Evolutionary conservation across 2,329 filamentous ascomycete species (phyloP).

Genomic region (Clonostachys sp.): DNA sequence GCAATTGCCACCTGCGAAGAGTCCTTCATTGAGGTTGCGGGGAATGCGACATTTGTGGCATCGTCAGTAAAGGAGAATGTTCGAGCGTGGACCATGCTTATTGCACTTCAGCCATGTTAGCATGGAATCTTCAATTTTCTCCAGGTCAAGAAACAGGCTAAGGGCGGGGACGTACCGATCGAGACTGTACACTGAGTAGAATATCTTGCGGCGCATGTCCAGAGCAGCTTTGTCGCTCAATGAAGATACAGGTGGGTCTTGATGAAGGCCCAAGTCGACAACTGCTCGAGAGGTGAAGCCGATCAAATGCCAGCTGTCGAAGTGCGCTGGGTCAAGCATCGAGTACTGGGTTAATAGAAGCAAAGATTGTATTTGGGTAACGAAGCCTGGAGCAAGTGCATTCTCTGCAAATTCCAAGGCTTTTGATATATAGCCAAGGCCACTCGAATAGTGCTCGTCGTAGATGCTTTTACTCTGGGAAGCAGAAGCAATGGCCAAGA

Average conservation of each 20-base stretch:
- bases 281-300: slow-evolving; percentile 85
- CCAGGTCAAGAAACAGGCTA: background rate
- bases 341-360: slow-evolving; percentile 85
- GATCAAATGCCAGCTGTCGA: slow-evolving; percentile 90
- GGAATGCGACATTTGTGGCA: slow-evolving; percentile 76
- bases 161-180: slow-evolving; percentile 59
- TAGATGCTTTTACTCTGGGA: slow-evolving; percentile 68
- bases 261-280: slow-evolving; percentile 87
- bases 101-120: slow-evolving; percentile 49
- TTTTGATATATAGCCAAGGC: slow-evolving; percentile 49
- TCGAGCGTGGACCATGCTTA: slow-evolving; percentile 81
- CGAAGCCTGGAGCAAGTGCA: slow-evolving; percentile 80
- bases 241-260: slow-evolving; percentile 74
- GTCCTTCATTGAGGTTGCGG: slow-evolving; percentile 37
- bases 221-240: slow-evolving; percentile 64
- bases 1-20: slow-evolving; percentile 35
- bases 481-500: slow-evolving; percentile 76
- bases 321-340: slow-evolving; percentile 83
- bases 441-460: slow-evolving; percentile 56
- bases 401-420: slow-evolving; percentile 77
- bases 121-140: background rate
- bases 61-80: slow-evolving; percentile 94
- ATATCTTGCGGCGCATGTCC: slow-evolving; percentile 76
- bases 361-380: slow-evolving; percentile 82
- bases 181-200: slow-evolving; percentile 85